Base-by-base conservation (phyloP, 2,329 filamentous ascomycete species). In the Scedosporium aurantiacum region DNA sequence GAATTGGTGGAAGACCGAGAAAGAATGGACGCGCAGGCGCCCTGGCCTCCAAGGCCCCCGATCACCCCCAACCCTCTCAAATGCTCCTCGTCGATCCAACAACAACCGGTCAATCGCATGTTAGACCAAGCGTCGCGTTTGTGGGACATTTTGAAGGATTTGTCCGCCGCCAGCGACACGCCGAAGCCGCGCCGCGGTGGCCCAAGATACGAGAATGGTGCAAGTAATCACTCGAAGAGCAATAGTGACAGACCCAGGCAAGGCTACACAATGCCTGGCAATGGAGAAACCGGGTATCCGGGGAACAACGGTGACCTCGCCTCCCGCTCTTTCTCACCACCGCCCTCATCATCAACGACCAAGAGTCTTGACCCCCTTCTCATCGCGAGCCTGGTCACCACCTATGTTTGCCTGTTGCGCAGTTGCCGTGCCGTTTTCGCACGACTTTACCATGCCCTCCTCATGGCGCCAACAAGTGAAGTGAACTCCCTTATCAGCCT, bases 91-190 rank as follows among this genome's bases (percentile, higher is more conserved):
- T 58, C 57, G 7, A 45, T 58, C 37, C 57, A 58, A 21, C 57
- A 58, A 10, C 57, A 58, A n/a, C 57, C 57, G 10, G 40, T 58
- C 43, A 58, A 58, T 37, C 57, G 57, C 40, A 58, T 58, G 57
- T n/a, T 58, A 25, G 57, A 58, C 25, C 57, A 58, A 25, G 57
- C 57, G 3, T 58, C 57, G 32, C 57, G 57, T 2, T 18, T 58
- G 4, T 58, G 57, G 57, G 57, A 58, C 4, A 58, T 58, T n/a
- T 37, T 58, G 37, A 58, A 58, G 57, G 14, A 32, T 37, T 37
- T 58, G 37, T 58, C 57, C 2, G 40, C 32, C 1, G 57, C 37
- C 18, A 45, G 57, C 18, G 57, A 58, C 16, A 23, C 5, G 1
- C 12, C 32, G 21, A 58, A 41, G 18, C 57, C 57, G 1, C 57